These are phyloP conservation scores for Mucor velutinosus DNA, from an alignment of 371 early-diverging fungal genomes.

Conservation along the genomic window DNA sequence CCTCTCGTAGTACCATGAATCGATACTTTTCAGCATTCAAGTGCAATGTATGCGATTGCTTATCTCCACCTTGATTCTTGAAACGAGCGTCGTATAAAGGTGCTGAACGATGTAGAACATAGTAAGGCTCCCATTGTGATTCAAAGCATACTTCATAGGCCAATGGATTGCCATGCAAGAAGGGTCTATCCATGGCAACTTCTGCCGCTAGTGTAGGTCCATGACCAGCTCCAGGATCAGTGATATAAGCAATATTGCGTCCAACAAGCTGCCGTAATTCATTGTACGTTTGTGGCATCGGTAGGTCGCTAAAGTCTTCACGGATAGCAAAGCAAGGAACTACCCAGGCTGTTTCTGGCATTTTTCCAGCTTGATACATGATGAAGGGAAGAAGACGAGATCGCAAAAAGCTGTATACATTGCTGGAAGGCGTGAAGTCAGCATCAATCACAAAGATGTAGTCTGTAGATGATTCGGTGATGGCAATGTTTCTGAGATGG, in stretches of 20 bases:
- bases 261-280: constrained; percentile 48
- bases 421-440: constrained; percentile 59
- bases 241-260: constrained; percentile 56
- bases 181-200: constrained; percentile 34
- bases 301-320: constrained; percentile 32
- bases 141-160: constrained; percentile 70
- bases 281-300: constrained; percentile 41
- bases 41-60: constrained; percentile 64
- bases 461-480: constrained; percentile 46
- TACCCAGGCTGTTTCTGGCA: constrained; percentile 48
- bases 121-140: constrained; percentile 75
- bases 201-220: constrained; percentile 56
- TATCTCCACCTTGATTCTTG: constrained; percentile 69
- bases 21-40: constrained; percentile 61
- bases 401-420: constrained; percentile 40
- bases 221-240: constrained; percentile 65
- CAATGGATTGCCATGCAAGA: constrained; percentile 21
- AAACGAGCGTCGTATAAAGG: constrained; percentile 66
- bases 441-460: constrained; percentile 66
- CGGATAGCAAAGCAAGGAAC: constrained; percentile 62
- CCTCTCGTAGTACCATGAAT: constrained; percentile 54
- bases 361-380: constrained; percentile 8
- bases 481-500: constrained; percentile 62
- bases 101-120: constrained; percentile 50
- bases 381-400: constrained; percentile 32